Evolutionary conservation across 1,284 basidiomycete genomes (phyloP).

Genomic region (Melampsora abietis-canadensis): DNA sequence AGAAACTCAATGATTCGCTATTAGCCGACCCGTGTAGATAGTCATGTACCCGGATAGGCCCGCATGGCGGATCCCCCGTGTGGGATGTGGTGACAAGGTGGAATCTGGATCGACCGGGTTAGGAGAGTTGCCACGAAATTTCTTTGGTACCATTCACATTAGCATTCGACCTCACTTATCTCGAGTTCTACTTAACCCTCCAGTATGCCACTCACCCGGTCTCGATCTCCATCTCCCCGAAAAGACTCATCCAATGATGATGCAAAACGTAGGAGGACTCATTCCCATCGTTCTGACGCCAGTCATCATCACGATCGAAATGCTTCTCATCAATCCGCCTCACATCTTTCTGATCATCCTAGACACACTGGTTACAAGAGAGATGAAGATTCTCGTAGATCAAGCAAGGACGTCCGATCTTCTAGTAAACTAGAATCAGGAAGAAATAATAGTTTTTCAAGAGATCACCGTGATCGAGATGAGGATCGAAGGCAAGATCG

Average conservation of each 20-base stretch:
- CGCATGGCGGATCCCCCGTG: too few species aligned
- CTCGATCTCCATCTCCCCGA: slow-evolving; percentile 32
- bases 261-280: slow-evolving; percentile 24
- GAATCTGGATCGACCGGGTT: too few species aligned
- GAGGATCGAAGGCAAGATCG: neutral
- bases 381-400: neutral
- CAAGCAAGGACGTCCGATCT: neutral
- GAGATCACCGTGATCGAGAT: slow-evolving; percentile 2
- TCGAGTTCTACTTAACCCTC: neutral
- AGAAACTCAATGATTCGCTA: too few species aligned
- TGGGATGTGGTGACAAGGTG: too few species aligned
- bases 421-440: neutral
- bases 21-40: too few species aligned
- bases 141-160: too few species aligned
- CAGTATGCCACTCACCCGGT: slow-evolving; percentile 31
- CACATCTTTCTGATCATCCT: neutral
- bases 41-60: too few species aligned
- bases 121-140: too few species aligned
- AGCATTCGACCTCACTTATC: too few species aligned
- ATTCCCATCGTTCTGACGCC: slow-evolving; percentile 16
- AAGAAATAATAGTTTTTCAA: neutral
- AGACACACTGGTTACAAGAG: neutral
- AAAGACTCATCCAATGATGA: slow-evolving; percentile 12
- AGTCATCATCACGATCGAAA: slow-evolving; percentile 14
- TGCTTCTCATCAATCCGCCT: slow-evolving; percentile 8